Base-by-base conservation (phyloP, 108 stramenopile species). In the Epithemia pelagica region DNA sequence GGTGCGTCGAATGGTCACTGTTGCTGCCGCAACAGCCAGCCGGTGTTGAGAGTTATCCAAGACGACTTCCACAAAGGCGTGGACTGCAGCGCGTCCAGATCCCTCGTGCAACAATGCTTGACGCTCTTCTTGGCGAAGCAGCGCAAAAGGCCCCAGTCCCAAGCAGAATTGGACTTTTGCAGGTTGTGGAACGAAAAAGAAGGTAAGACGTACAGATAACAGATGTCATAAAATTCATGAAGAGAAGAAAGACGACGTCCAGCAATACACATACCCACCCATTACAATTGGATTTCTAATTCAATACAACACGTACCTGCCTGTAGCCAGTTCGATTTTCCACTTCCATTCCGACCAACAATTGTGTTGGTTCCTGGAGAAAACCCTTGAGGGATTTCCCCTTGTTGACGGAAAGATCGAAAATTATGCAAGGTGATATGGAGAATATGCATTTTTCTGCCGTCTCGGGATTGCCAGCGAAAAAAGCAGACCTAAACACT, bases 41-140 rank as follows among this genome's bases (percentile, higher is more conserved):
- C 99, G 90, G 51, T 91, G 80, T 64, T 98, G 97, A 20, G 89
- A 82, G 74, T 99, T 99, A 83, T 99, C 99, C 75, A 99, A 99
- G 31, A 99, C 95, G 46, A 99, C 82, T 82, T 99, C 97, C 21
- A 98, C 97, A 77, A 94, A 98, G 33, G 99, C 99, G 52, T 75
- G 89, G 67, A 96, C 94, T 33, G 90, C 93, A 10, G 89, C 83
- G 22, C 82, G 78, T 28, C 94, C 96, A 28, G 89, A 81, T 54
- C 96, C 92, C 77, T 95, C 96, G 68, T 97, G 96, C 32, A 97
- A 82, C 32, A 97, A 74, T 1, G 90, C 81, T 77, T 89, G 87
- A 25, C 91, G 84, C 68, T 95, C 91, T 87, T 91, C 89, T 88
- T 94, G 82, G 58, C 51, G 0, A 46, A 46, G 37, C 37, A 46